Percentiles rank a stretch among this genome's conserved stretches.
Evolutionary conservation across 1,284 basidiomycete genomes (phyloP).

Genomic region (Puccinia sorghi): DNA sequence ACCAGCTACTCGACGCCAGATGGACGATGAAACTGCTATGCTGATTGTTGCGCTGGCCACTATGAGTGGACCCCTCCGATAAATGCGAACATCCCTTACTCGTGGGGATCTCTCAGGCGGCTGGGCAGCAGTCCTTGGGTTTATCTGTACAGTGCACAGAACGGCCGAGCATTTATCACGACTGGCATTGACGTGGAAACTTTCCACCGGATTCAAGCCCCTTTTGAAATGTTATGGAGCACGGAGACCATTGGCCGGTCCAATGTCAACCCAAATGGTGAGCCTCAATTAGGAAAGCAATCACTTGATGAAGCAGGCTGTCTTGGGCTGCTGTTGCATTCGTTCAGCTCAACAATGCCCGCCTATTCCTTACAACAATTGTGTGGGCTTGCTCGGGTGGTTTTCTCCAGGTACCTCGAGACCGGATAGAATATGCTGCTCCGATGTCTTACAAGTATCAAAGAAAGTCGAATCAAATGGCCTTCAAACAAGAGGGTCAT

Average conservation of each 20-base stretch:
- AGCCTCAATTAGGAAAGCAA: neutral
- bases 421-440: no score
- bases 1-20: no score
- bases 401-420: no score
- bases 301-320: neutral
- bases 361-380: no score
- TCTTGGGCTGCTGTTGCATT: neutral
- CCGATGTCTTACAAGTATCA: no score
- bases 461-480: no score
- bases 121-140: neutral
- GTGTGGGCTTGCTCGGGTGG: no score
- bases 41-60: neutral
- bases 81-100: neutral
- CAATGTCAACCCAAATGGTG: neutral
- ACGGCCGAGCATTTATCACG: no score
- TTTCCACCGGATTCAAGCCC: no score
- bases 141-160: neutral
- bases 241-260: neutral
- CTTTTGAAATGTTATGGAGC: no score
- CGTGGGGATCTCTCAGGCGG: neutral
- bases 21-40: neutral
- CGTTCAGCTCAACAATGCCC: no score
- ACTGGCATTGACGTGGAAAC: no score
- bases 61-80: neutral
- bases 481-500: neutral